phyloP scores from a whole-genome alignment of 805 yeast genomes.

The Saccharomycopsis capsularis region DNA sequence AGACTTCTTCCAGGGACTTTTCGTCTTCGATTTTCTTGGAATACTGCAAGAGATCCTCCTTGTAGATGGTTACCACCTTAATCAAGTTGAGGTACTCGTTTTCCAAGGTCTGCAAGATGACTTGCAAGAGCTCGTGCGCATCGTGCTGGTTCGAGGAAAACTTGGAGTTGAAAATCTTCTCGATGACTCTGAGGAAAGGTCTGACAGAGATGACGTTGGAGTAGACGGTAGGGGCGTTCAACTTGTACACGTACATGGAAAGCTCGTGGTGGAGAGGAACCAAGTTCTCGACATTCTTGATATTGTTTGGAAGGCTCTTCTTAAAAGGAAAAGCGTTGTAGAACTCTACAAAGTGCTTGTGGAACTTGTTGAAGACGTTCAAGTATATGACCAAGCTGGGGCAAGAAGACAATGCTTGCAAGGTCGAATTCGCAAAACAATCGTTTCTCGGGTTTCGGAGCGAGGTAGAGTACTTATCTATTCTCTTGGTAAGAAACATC shows the following conservation, averaged over 20 bases:
- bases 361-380: constrained; percentile 27
- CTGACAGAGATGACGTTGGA: constrained; percentile 62
- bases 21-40: constrained; percentile 19
- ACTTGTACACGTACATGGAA: constrained; percentile 42
- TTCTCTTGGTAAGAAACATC: constrained; percentile 32
- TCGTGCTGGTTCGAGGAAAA: constrained; percentile 85
- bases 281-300: constrained; percentile 19
- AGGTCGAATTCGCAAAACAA: constrained; percentile 85
- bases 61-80: constrained; percentile 9
- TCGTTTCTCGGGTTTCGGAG: constrained; percentile 76
- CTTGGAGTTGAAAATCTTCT: constrained; percentile 60
- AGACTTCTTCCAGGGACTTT: not conserved
- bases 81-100: constrained; percentile 46
- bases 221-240: constrained; percentile 56
- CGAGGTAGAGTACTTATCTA: constrained; percentile 76
- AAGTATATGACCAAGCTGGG: constrained; percentile 55
- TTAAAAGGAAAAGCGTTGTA: not conserved
- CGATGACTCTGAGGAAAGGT: constrained; percentile 70
- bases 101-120: constrained; percentile 70
- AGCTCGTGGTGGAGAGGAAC: constrained; percentile 53
- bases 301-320: not conserved
- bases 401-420: constrained; percentile 69
- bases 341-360: constrained; percentile 21
- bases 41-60: constrained; percentile 28
- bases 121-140: constrained; percentile 86